These are phyloP conservation scores for Trichoderma sp. DNA, from an alignment of 2,329 filamentous ascomycete species.

Conservation along the genomic window DNA sequence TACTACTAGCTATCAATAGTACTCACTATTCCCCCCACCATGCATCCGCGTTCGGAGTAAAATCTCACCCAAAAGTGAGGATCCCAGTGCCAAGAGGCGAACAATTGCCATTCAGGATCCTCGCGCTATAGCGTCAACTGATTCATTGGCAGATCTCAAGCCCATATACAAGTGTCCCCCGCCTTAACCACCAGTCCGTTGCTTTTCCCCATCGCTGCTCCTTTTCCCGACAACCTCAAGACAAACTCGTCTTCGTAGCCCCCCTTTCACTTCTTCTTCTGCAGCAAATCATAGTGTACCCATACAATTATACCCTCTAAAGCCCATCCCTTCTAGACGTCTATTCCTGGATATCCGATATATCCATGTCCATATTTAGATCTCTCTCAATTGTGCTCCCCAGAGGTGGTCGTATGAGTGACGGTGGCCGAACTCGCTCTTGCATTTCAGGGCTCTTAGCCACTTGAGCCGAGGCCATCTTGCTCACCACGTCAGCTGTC, in stretches of 20 bases:
- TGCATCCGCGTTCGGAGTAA: neutral
- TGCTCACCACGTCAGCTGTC: neutral
- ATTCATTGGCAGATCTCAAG: neutral
- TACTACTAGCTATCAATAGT: neutral
- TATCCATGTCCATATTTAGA: conserved; percentile 39
- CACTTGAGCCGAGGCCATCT: conserved; percentile 6
- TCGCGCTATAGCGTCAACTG: neutral
- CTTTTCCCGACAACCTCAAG: neutral
- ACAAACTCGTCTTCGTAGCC: neutral
- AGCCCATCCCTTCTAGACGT: neutral
- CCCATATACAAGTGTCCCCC: neutral
- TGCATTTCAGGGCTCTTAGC: conserved; percentile 43
- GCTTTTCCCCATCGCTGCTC: neutral
- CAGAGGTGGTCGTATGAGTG: conserved; percentile 27
- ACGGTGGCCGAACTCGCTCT: conserved; percentile 34
- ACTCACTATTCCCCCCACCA: neutral
- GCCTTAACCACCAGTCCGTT: neutral
- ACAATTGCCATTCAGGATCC: neutral
- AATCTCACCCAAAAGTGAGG: neutral
- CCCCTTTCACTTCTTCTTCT: neutral
- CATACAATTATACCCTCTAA: neutral
- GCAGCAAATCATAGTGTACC: neutral
- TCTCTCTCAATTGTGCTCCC: conserved; percentile 24
- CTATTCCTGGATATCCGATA: conserved; percentile 25
- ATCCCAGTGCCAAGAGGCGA: neutral